A percentile compares a stretch with the other conserved stretches of the same genome.
Conservation (phyloP, 1,284 basidiomycete genomes). For the Cystobasidium pallidum region DNA sequence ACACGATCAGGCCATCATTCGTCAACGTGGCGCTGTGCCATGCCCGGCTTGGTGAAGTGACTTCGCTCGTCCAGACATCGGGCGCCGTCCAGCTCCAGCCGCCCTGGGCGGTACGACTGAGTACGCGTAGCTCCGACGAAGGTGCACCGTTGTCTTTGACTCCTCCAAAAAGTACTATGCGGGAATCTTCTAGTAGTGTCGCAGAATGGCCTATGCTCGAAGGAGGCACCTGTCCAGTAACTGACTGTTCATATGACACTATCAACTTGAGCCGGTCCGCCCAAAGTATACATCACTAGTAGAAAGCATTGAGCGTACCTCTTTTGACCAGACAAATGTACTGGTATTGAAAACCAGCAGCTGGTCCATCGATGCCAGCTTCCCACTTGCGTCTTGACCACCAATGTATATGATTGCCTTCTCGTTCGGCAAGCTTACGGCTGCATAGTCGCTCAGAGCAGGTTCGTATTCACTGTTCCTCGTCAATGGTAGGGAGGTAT, state of each 20-base stretch:
- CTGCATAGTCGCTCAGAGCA: conserved; percentile 53
- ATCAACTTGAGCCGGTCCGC: no score
- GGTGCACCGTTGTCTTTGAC: conserved; percentile 46
- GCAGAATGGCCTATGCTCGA: conserved; percentile 55
- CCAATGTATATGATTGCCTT: conserved; percentile 53
- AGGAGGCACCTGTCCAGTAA: conserved; percentile 47
- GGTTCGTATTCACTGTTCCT: conserved; percentile 39
- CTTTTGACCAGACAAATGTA: conserved; percentile 50
- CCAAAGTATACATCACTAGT: neutral
- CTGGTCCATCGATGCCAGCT: conserved; percentile 47
- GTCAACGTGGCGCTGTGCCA: conserved; percentile 55
- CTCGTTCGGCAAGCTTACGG: conserved; percentile 43
- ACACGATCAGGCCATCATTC: conserved; percentile 51
- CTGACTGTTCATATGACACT: no score
- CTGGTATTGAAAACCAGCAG: conserved; percentile 53
- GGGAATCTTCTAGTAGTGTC: conserved; percentile 50
- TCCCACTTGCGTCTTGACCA: conserved; percentile 52
- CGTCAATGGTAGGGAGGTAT: neutral
- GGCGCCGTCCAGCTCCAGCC: conserved; percentile 51
- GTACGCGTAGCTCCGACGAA: conserved; percentile 52
- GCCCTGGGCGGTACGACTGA: conserved; percentile 46
- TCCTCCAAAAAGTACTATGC: conserved; percentile 56
- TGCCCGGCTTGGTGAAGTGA: conserved; percentile 51
- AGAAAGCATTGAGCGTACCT: conserved; percentile 26
- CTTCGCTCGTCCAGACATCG: conserved; percentile 39